phyloP scores from a whole-genome alignment of 441 rosid species.

The Manihot esculenta region DNA sequence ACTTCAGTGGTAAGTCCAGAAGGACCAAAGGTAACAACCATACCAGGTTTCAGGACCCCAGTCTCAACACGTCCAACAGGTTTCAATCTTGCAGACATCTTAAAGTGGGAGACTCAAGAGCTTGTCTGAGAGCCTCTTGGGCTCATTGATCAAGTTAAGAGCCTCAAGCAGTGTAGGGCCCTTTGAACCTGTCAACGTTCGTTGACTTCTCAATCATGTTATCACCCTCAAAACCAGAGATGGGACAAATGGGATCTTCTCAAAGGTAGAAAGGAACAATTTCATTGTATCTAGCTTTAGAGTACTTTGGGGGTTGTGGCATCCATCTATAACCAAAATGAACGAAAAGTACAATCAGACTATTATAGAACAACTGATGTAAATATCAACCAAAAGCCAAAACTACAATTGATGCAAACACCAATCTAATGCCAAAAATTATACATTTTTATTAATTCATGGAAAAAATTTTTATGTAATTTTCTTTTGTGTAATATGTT shows the following conservation, averaged over 20 bases:
- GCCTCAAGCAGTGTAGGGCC: constrained; percentile 42
- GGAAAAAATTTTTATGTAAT: too few relatives aligned
- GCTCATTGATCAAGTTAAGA: constrained; percentile 36
- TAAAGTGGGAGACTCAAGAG: constrained; percentile 51
- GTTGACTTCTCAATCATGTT: constrained; percentile 42
- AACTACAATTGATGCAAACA: too few relatives aligned
- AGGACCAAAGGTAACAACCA: constrained; percentile 43
- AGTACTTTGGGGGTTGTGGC: constrained; percentile 49
- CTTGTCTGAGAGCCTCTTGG: constrained; percentile 52
- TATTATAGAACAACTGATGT: not conserved
- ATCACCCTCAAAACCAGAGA: constrained; percentile 40
- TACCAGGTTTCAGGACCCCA: constrained; percentile 34
- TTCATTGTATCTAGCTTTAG: constrained; percentile 44
- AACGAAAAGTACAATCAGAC: not conserved
- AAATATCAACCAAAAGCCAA: too few relatives aligned
- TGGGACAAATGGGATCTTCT: constrained; percentile 38
- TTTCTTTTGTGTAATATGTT: too few relatives aligned
- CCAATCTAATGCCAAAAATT: too few relatives aligned
- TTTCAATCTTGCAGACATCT: constrained; percentile 55
- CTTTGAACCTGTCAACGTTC: constrained; percentile 43
- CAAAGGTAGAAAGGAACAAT: too few relatives aligned
- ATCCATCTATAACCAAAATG: constrained; percentile 33
- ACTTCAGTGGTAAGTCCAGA: constrained; percentile 46
- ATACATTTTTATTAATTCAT: too few relatives aligned
- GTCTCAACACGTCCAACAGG: constrained; percentile 41